Base-by-base conservation (phyloP, 306 rosid species). In the Hippophae gyantsensis region DNA sequence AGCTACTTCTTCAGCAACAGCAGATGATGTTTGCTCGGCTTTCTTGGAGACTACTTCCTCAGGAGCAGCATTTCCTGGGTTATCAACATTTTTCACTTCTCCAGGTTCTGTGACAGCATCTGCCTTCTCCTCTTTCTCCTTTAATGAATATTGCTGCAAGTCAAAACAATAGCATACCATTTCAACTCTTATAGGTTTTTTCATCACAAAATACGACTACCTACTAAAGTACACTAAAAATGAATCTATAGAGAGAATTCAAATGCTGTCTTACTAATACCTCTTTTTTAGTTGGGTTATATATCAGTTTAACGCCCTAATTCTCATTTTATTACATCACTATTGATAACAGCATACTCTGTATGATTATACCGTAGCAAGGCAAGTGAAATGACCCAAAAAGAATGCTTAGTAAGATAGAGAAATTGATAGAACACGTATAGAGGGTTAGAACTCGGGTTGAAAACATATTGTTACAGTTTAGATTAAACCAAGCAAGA, bases 21-120 rank as follows among this genome's bases (percentile, higher is more conserved):
- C 70, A 61, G 60, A 61, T 44, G 74, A 67, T 67, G 81, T 71
- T 66, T 61, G 78, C 51, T 52, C 85, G 54, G 66, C 44, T 76
- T 74, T 73, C 77, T 77, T 72, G 55, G 72, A 12, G 13, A 70
- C 76, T 52, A 74, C 48, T 71, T 80, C 84, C 61, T 13, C 76
- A 7, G 83, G 53, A 58, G 76, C 63, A 64, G 79, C 68, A 62
- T 57, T 67, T 58, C 54, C 78, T 40, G 75, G 69, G 54, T 32
- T 75, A 63, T 80, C 86, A 67, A 66, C 88, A 67, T 76, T 90
- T 69, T 89, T 78, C 52, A 76, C 89, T 69, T 79, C 89, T 43
- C 32, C 83, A 27, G 90, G 75, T 38, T 81, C 77, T 52, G 72
- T 55, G 54, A 9, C 78, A 42, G 45, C 69, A 57, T 48, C 77